These are phyloP conservation scores for Sugiyamaella floridensis DNA, from an alignment of 805 yeast species.

Conservation along the genomic window DNA sequence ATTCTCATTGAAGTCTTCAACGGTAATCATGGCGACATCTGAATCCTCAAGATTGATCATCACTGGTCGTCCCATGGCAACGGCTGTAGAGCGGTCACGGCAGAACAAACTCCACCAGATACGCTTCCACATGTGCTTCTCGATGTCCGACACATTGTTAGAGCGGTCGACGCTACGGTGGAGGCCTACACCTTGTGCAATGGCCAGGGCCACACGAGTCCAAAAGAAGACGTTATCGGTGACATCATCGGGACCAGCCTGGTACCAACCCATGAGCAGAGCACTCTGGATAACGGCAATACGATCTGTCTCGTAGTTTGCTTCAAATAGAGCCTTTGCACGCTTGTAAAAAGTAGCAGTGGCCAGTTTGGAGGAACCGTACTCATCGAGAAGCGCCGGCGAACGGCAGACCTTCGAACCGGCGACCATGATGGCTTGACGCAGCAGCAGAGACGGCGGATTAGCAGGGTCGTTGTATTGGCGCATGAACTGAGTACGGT, in stretches of 20 bases:
- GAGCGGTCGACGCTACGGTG: slow-evolving; percentile 46
- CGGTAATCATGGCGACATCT: slow-evolving; percentile 64
- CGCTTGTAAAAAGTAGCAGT: slow-evolving; percentile 57
- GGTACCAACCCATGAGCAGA: slow-evolving; percentile 55
- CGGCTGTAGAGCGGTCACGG: slow-evolving; percentile 61
- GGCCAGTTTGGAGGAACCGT: slow-evolving; percentile 44
- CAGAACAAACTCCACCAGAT: slow-evolving; percentile 74
- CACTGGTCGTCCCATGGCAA: slow-evolving; percentile 69
- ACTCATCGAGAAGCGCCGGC: slow-evolving; percentile 43
- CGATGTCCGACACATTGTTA: slow-evolving; percentile 35
- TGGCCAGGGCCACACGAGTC: slow-evolving; percentile 60
- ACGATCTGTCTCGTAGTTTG: slow-evolving; percentile 60
- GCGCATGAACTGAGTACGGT: slow-evolving; percentile 54
- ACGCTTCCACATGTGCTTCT: slow-evolving; percentile 50
- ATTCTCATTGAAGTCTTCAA: slow-evolving; percentile 57
- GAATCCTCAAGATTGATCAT: slow-evolving; percentile 64
- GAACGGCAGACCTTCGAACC: slow-evolving; percentile 58
- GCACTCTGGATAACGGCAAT: slow-evolving; percentile 55
- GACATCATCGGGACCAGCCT: slow-evolving; percentile 69
- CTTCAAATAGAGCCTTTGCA: slow-evolving; percentile 68
- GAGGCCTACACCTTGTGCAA: slow-evolving; percentile 72
- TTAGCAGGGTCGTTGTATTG: slow-evolving; percentile 48
- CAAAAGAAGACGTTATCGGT: slow-evolving; percentile 61
- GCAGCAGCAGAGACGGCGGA: slow-evolving; percentile 54
- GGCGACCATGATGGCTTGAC: slow-evolving; percentile 64